A percentile compares a stretch with the other conserved stretches of the same genome.
Evolutionary conservation across 192 early-diverging fungal species (phyloP).

Genomic region (Neocallimastix lanati): DNA sequence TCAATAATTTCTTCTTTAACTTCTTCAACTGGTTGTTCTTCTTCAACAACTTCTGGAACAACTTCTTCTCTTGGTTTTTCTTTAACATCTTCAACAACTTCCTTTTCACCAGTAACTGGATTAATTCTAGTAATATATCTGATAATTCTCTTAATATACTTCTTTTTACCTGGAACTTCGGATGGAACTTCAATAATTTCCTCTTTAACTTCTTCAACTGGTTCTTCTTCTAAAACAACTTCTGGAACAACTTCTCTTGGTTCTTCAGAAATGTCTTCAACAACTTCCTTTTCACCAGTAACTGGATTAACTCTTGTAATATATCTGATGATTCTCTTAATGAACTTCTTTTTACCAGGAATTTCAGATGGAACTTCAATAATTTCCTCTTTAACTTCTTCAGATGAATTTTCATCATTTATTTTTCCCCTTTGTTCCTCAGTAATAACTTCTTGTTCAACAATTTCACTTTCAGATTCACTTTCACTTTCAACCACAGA

Average conservation of each 20-base stretch:
- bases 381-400: not conserved
- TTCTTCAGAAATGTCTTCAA: not conserved
- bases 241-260: not conserved
- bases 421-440: not conserved
- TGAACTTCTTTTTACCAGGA: not conserved
- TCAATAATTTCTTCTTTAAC: no score
- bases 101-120: not conserved
- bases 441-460: not conserved
- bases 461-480: not conserved
- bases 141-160: not conserved
- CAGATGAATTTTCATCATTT: no score
- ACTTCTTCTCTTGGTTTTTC: not conserved
- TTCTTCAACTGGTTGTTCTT: no score
- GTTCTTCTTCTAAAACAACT: not conserved
- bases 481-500: not conserved
- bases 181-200: not conserved
- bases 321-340: not conserved
- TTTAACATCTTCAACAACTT: not conserved
- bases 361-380: not conserved
- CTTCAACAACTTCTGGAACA: no score
- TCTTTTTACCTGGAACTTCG: not conserved
- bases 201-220: not conserved
- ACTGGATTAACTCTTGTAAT: not conserved
- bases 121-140: not conserved
- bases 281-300: not conserved